These are phyloP conservation scores for Pascua sp. DNA, from an alignment of 1,284 basidiomycete species.

Conservation along the genomic window DNA sequence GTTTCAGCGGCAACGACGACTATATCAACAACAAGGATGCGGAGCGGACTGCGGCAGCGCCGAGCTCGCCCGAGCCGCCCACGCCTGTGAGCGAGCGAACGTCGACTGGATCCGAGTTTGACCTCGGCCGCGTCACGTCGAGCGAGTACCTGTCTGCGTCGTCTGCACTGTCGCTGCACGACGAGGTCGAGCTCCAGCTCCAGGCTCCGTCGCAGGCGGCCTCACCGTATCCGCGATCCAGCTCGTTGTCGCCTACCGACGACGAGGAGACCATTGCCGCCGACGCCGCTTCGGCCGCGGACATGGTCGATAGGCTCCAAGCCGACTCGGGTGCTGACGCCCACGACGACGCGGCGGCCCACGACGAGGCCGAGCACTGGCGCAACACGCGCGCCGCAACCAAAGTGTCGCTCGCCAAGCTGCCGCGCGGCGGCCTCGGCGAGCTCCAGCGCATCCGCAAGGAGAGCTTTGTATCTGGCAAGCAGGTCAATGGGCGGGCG, in stretches of 20 bases:
- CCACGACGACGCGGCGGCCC: too few relatives aligned
- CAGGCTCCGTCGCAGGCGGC: too few relatives aligned
- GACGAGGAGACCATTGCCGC: neutral
- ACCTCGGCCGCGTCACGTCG: too few relatives aligned
- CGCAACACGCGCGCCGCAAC: constrained; percentile 75
- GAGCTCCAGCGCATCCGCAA: too few relatives aligned
- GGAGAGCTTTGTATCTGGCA: too few relatives aligned
- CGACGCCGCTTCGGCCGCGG: neutral
- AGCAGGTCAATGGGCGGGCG: too few relatives aligned
- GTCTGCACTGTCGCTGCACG: constrained; percentile 6
- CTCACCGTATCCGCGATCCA: neutral
- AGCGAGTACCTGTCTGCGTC: constrained; percentile 15
- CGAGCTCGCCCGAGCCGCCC: too few relatives aligned
- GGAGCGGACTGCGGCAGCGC: too few relatives aligned
- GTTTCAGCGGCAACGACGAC: constrained; percentile 5
- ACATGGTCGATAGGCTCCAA: constrained; percentile 13
- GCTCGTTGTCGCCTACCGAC: neutral
- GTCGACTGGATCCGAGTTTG: constrained; percentile 11
- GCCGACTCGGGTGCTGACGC: too few relatives aligned
- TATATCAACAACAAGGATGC: too few relatives aligned
- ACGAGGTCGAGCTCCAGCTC: constrained; percentile 10
- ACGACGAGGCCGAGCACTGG: constrained; percentile 70
- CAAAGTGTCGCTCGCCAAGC: constrained; percentile 63
- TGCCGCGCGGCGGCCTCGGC: constrained; percentile 10
- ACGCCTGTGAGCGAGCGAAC: constrained; percentile 3